These are phyloP conservation scores for Alloteropsis semialata DNA, from an alignment of 176 grass and related monocot genomes.

Conservation along the genomic window DNA sequence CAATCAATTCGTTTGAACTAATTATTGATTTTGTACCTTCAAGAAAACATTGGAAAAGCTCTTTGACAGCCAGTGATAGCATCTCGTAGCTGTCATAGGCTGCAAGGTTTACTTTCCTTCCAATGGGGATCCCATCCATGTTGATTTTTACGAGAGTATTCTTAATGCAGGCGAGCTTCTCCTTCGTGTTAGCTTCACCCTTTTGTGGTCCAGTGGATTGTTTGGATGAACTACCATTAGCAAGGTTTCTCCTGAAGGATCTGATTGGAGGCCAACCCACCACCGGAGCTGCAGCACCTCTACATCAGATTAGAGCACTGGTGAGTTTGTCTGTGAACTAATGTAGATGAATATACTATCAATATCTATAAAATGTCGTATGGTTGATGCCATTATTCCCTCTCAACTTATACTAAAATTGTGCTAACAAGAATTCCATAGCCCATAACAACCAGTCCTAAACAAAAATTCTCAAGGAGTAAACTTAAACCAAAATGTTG, in stretches of 20 bases:
- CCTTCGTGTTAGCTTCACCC: conserved; percentile 33
- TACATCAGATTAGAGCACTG: conserved; percentile 33
- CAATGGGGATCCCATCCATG: conserved; percentile 97
- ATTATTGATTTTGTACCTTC: conserved; percentile 49
- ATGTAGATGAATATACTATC: background rate
- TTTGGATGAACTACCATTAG: conserved; percentile 60
- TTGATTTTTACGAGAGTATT: conserved; percentile 82
- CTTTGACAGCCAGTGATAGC: conserved; percentile 59
- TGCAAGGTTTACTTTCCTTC: conserved; percentile 82
- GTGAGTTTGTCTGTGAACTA: conserved; percentile 27
- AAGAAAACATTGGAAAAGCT: conserved; percentile 82
- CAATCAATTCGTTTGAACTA: conserved; percentile 28
- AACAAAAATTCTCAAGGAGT: background rate
- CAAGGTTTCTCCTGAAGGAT: conserved; percentile 82
- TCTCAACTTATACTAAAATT: background rate
- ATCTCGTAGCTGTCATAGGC: conserved; percentile 70
- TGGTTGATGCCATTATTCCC: background rate
- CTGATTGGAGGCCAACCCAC: conserved; percentile 95
- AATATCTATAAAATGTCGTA: background rate
- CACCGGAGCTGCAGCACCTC: conserved; percentile 54
- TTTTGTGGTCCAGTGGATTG: conserved; percentile 42
- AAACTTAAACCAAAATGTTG: background rate
- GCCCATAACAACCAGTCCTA: background rate
- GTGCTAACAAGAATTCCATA: background rate
- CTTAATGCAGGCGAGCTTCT: conserved; percentile 50